Percentiles rank a stretch among this genome's conserved stretches.
phyloP scores from a whole-genome alignment of 371 early-diverging fungal genomes.

The Mycotypha africana region DNA sequence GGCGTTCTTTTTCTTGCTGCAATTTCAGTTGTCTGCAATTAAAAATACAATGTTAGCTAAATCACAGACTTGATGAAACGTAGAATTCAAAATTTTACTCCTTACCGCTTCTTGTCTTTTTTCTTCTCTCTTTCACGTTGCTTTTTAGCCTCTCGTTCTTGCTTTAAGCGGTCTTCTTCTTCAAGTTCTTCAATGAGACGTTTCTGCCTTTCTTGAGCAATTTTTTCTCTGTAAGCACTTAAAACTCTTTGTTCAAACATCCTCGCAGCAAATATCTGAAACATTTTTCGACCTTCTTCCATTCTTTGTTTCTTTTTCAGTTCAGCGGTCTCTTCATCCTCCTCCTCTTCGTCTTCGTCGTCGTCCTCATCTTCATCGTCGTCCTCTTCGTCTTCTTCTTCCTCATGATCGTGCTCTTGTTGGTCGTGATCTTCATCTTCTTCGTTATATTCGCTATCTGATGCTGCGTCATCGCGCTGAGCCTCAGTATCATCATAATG shows the following conservation, averaged over 20 bases:
- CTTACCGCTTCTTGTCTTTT: conserved; percentile 54
- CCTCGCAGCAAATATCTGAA: conserved; percentile 91
- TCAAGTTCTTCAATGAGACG: conserved; percentile 76
- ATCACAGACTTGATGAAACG: too few relatives aligned
- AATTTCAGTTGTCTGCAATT: conserved; percentile 38
- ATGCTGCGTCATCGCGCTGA: too few relatives aligned
- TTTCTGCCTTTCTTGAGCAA: conserved; percentile 76
- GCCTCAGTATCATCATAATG: too few relatives aligned
- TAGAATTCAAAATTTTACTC: too few relatives aligned
- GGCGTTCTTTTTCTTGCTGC: conserved; percentile 35
- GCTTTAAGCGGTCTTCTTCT: conserved; percentile 69
- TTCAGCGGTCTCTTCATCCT: conserved; percentile 54
- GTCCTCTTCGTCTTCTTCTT: conserved; percentile 49
- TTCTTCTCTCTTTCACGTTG: conserved; percentile 65
- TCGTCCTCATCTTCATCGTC: conserved; percentile 18
- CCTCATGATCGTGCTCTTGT: conserved; percentile 49
- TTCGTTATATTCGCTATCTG: conserved; percentile 41
- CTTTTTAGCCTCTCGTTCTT: conserved; percentile 64
- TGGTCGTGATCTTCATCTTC: conserved; percentile 42
- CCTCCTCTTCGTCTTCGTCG: conserved; percentile 54
- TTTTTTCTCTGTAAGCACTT: conserved; percentile 88
- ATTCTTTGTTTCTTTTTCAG: conserved; percentile 69
- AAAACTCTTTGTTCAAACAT: conserved; percentile 94
- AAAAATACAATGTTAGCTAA: too few relatives aligned
- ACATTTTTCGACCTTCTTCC: conserved; percentile 91